Evolutionary conservation across 192 early-diverging fungal species (phyloP), one percentile per base, ranked within the genome.

Genomic region (Podila minutissima): DNA sequence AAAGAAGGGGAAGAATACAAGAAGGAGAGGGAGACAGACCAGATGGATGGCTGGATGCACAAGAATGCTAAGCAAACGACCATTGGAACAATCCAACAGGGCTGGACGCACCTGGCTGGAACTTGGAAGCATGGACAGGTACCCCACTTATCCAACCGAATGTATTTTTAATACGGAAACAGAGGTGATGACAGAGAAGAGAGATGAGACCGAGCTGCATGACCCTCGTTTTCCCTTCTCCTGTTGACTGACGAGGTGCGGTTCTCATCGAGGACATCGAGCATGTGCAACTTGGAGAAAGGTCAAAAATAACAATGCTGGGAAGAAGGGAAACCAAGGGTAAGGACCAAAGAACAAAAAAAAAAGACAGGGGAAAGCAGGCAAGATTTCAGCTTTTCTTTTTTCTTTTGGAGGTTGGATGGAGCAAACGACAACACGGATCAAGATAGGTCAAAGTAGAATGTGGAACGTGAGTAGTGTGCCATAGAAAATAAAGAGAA

Each of bases 151-250:
- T 1, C 41, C 41, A 46, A 46, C 41, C 15, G 15, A 46, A 46
- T 15, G 15, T 46, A 17, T 46, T 15, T 46, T 46, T 46, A 22
- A 60, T n/a, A 57, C n/a, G 62, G 60, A 64, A 31, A 61, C 50
- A 53, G 46, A 41, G 74, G 37, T 17, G 61, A 48, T 32, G 59
- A 61, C 19, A 15, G 59, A 70, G 29, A 49, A 29, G 22, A 17
- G 35, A 61, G 59, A 10, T 28, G 49, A 62, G 38, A 38, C 26
- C 35, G 48, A 66, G 64, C n/a, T 64, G n/a, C 32, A 24, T 64
- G 32, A 22, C 15, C 35, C 35, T 64, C 37, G 6, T 4, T 64
- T 46, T 28, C 41, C 22, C 9, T 46, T 22, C 22, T 64, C 38
- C 19, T 38, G 48, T 35, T 19, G 9, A 46, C 62, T 37, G 20